phyloP scores from a whole-genome alignment of 257 asterid species.

The Orobanche coerulescens region DNA sequence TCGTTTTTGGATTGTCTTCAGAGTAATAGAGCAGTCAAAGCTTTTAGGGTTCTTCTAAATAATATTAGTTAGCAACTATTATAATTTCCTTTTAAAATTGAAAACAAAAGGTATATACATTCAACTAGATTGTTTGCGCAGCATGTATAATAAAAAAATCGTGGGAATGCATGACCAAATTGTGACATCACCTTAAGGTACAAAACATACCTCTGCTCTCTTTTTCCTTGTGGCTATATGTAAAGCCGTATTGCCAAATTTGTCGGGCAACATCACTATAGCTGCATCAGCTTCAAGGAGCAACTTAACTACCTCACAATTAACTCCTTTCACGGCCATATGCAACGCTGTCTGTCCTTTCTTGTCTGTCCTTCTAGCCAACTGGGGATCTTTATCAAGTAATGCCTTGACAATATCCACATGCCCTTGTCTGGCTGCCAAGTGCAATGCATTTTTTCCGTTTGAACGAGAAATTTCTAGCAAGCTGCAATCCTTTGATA shows the following conservation, averaged over 20 bases:
- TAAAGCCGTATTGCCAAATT: conserved; percentile 42
- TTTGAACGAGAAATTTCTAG: conserved; percentile 41
- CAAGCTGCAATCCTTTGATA: conserved; percentile 42
- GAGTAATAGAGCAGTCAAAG: neutral
- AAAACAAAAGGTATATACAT: neutral
- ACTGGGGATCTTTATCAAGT: conserved; percentile 41
- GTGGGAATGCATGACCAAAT: neutral
- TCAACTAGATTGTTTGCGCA: neutral
- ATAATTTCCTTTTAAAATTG: neutral
- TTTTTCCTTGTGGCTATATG: conserved; percentile 51
- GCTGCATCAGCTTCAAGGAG: conserved; percentile 47
- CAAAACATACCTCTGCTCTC: conserved; percentile 32
- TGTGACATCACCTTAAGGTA: neutral
- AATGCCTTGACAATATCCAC: conserved; percentile 40
- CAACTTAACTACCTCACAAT: conserved; percentile 38
- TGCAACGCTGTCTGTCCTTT: conserved; percentile 54
- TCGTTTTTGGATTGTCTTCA: neutral
- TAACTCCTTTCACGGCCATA: conserved; percentile 51
- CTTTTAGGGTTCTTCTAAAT: neutral
- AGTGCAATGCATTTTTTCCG: conserved; percentile 47
- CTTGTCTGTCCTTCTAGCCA: conserved; percentile 44
- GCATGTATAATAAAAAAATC: neutral
- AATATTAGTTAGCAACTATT: neutral
- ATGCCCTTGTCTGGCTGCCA: conserved; percentile 48
- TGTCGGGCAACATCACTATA: conserved; percentile 48